Evolutionary conservation across 225 moss, liverwort and hornwort genomes (phyloP), one percentile per base, ranked within the genome.

Genomic region (Ulota crispa): DNA sequence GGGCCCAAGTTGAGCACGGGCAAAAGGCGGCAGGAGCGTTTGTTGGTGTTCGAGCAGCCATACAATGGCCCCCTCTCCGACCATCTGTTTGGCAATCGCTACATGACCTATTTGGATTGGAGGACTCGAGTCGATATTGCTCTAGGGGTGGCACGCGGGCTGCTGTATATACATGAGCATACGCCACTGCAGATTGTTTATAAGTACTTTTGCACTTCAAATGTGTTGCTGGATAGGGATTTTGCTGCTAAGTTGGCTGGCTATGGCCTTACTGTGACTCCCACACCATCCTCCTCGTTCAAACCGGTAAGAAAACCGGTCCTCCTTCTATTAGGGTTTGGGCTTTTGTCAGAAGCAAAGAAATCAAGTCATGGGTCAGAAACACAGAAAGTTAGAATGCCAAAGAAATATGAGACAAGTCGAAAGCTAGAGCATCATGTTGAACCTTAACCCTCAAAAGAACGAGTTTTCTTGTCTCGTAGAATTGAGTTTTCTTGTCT

Each of bases 31-130:
- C 85, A 63, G 41, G 89, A 87, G 72, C 87, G 85, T 13, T 68
- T 90, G 68, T 34, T 90, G 72, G 89, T 90, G 21, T 90, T 90
- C 59, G 87, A 90, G 78, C 89, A 87, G 55, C 81, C 68, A 30
- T 77, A 72, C 16, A 85, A 87, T 55, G 87, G 85, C 27, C 79
- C 78, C 9, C 76, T 90, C 41, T 72, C 81, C 34, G 87, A 90
- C 42, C 81, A 83, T 21, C 79, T 90, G 54, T 86, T 88, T 28
- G 90, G 83, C 19, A 76, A 81, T 79, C 78, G 47, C 10, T 63
- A 76, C 57, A 77, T 54, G 76, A 83, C 85, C 11, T 78, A 70
- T 67, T 76, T 90, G 82, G 85, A 90, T 75, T 90, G 90, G 90
- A 80, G 34, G 64, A 83, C 76, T 50, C 81, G 90, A 53, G 83